Evolutionary conservation across 140 eudicot genomes (phyloP).

Genomic region (Cichorium intybus): DNA sequence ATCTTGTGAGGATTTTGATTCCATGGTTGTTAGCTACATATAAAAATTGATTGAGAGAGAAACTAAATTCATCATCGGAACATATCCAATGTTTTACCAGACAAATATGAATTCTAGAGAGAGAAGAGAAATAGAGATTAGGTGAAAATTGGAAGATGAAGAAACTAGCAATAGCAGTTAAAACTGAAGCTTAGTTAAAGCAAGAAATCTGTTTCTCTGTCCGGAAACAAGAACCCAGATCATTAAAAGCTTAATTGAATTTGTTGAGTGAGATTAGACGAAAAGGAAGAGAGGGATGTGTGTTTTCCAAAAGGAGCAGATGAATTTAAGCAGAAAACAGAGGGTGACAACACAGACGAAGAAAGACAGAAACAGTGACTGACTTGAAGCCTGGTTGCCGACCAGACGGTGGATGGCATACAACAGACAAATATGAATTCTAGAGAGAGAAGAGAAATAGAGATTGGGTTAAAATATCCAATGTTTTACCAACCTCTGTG

Average conservation of each 20-base stretch:
- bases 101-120: too few species aligned
- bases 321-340: constrained; percentile 36
- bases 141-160: too few species aligned
- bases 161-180: not conserved
- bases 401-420: constrained; percentile 61
- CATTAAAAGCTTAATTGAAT: constrained; percentile 21
- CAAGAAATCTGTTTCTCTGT: not conserved
- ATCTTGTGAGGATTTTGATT: too few species aligned
- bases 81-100: too few species aligned
- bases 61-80: too few species aligned
- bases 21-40: too few species aligned
- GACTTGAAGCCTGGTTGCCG: constrained; percentile 61
- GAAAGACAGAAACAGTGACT: constrained; percentile 29
- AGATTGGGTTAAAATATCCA: constrained; percentile 11
- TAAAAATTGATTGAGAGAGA: too few species aligned
- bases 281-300: constrained; percentile 3
- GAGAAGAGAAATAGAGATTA: too few species aligned
- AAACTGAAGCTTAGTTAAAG: not conserved
- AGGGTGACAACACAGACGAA: constrained; percentile 24
- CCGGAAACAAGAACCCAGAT: constrained; percentile 6
- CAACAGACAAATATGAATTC: constrained; percentile 35
- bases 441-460: constrained; percentile 17
- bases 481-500: too few species aligned
- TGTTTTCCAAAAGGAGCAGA: not conserved
- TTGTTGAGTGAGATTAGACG: constrained; percentile 1